phyloP scores from a whole-genome alignment of 805 yeast genomes.

The Spathaspora gorwiae region DNA sequence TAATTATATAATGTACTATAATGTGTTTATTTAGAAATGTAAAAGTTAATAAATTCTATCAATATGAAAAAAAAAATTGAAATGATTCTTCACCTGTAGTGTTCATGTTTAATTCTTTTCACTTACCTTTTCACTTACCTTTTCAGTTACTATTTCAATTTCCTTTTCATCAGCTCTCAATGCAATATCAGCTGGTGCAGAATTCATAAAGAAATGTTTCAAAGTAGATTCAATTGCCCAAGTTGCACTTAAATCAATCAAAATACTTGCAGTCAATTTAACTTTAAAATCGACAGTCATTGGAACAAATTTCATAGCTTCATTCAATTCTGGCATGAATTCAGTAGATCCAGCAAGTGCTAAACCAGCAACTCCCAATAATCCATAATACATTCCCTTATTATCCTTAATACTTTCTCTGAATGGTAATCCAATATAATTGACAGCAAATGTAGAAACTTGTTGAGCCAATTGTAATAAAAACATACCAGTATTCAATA shows the following conservation, averaged over 20 bases:
- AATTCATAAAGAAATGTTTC: conserved; percentile 85
- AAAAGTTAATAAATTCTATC: no score
- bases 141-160: background rate
- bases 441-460: conserved; percentile 95
- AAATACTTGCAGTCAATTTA: conserved; percentile 68
- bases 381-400: conserved; percentile 95
- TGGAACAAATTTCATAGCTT: conserved; percentile 86
- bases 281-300: conserved; percentile 72
- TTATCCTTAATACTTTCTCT: conserved; percentile 86
- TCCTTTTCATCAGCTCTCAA: conserved; percentile 22
- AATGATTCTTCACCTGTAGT: no score
- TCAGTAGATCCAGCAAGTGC: conserved; percentile 93
- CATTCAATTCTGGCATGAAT: conserved; percentile 89
- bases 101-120: no score
- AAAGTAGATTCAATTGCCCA: conserved; percentile 76
- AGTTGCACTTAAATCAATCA: conserved; percentile 71
- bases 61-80: no score
- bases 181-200: conserved; percentile 89
- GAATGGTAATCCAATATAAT: conserved; percentile 96
- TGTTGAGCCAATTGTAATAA: conserved; percentile 92
- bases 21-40: no score
- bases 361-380: conserved; percentile 82
- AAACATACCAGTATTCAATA: conserved; percentile 94
- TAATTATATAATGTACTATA: background rate
- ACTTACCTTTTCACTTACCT: background rate